phyloP scores from a whole-genome alignment of 352 stramenopile genomes.

The Pythium monospermum region DNA sequence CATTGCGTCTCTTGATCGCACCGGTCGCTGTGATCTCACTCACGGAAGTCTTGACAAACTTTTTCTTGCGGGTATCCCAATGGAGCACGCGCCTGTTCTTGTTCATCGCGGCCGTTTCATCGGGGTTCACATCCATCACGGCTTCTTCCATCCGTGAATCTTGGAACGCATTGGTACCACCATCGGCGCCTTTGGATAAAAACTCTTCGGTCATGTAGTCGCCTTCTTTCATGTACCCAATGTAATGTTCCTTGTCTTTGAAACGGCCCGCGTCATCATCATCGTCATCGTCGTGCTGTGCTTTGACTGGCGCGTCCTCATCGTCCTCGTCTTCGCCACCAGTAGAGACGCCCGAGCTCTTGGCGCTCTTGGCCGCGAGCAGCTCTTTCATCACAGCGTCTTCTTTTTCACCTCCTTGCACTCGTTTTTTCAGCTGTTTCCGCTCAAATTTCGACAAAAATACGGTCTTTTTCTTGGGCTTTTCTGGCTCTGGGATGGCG shows the following conservation, averaged over 20 bases:
- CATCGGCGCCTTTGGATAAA: constrained; percentile 62
- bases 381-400: constrained; percentile 70
- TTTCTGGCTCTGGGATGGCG: constrained; percentile 2
- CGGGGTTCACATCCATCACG: constrained; percentile 97
- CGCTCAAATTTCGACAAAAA: constrained; percentile 94
- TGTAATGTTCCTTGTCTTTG: constrained; percentile 85
- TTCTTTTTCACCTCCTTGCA: constrained; percentile 67
- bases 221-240: constrained; percentile 76
- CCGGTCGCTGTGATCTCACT: constrained; percentile 84
- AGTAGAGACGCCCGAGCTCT: background rate
- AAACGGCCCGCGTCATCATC: constrained; percentile 26
- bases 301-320: constrained; percentile 20
- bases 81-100: constrained; percentile 97
- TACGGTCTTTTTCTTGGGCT: constrained; percentile 55
- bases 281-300: too few species aligned
- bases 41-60: constrained; percentile 92
- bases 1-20: constrained; percentile 80
- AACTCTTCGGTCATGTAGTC: constrained; percentile 77
- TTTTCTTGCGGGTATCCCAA: constrained; percentile 98
- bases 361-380: constrained; percentile 36
- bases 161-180: constrained; percentile 74
- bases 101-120: constrained; percentile 97
- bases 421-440: constrained; percentile 92
- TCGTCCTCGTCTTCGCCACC: constrained; percentile 24
- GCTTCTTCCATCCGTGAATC: constrained; percentile 92